Base-by-base conservation (phyloP, 331 rosid genomes). In the Phaseolus coccineus region DNA sequence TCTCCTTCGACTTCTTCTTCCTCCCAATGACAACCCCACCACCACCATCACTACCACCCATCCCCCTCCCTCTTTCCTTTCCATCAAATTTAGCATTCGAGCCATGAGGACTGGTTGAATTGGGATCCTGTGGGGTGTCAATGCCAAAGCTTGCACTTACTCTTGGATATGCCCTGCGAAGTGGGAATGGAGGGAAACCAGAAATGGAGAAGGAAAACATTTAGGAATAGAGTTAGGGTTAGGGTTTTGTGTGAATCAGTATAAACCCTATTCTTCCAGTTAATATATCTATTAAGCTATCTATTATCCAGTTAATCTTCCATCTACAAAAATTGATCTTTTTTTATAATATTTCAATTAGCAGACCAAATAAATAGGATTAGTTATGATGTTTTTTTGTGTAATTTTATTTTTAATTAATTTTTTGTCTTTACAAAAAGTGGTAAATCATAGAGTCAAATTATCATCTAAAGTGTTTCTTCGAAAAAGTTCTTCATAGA, bases 1-100 rank as follows among this genome's bases (percentile, higher is more conserved):
- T 95, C 16, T 79, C 89, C 84, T 88, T 95, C 73, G 58, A 90
- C 77, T 89, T 91, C 67, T 83, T 90, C 82, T 80, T 91, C 51
- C 30, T 84, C 64, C 84, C 85, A 40, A 28, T 57, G 19, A 78
- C 2, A 47, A 47, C 51, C 19, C 71, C 79, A 8, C 69, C 84
- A 8, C 28, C 65, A 56, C 53, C 82, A 12, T 65, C 84, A 8
- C 24, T 59, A 56, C 53, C 73, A 27, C 47, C 84, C 59, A 67
- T 82, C 31, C 12, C 80, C 58, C 76, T 75, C 83, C 62, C 78
- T 35, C 46, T 37, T 22, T 65, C 25, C 30, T 58, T 82, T 51
- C 75, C 82, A 64, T 39, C 82, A 56, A 30, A 30, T 71, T 58
- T 80, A 37, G 46, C 28, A 31, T 33, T 37, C 3, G 28, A 56